These are phyloP conservation scores for Apiospora koreana DNA, from an alignment of 2,329 filamentous ascomycete genomes.

Conservation along the genomic window DNA sequence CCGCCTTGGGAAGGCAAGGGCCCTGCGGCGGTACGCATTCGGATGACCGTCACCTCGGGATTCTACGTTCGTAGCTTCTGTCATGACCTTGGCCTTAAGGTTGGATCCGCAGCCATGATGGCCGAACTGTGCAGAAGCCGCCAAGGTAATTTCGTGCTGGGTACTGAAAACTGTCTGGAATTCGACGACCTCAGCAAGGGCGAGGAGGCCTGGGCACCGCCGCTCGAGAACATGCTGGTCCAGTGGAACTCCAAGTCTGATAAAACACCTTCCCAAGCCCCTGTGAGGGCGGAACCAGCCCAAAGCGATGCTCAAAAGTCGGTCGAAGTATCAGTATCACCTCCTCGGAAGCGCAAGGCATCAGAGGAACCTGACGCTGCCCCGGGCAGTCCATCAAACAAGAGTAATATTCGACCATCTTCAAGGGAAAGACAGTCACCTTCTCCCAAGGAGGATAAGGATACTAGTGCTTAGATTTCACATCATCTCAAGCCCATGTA, in stretches of 20 bases:
- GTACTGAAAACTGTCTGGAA: constrained; percentile 71
- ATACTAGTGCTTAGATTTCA: neutral
- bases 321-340: constrained; percentile 12
- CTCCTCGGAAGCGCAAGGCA: constrained; percentile 17
- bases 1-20: constrained; percentile 61
- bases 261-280: neutral
- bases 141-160: constrained; percentile 79
- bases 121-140: constrained; percentile 76
- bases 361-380: constrained; percentile 13
- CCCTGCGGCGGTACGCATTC: constrained; percentile 77
- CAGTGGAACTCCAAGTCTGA: constrained; percentile 38
- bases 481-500: neutral
- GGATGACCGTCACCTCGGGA: constrained; percentile 90
- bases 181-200: constrained; percentile 75
- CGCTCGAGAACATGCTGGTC: constrained; percentile 57
- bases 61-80: constrained; percentile 96
- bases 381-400: neutral
- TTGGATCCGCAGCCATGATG: constrained; percentile 85
- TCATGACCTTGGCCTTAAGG: constrained; percentile 83
- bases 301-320: constrained; percentile 11
- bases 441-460: constrained; percentile 12
- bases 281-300: constrained; percentile 9
- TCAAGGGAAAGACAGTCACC: constrained; percentile 6
- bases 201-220: constrained; percentile 80
- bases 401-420: constrained; percentile 5